Evolutionary conservation across 164 flowering plant genomes (phyloP).

Genomic region (Stephania yunnanensis): DNA sequence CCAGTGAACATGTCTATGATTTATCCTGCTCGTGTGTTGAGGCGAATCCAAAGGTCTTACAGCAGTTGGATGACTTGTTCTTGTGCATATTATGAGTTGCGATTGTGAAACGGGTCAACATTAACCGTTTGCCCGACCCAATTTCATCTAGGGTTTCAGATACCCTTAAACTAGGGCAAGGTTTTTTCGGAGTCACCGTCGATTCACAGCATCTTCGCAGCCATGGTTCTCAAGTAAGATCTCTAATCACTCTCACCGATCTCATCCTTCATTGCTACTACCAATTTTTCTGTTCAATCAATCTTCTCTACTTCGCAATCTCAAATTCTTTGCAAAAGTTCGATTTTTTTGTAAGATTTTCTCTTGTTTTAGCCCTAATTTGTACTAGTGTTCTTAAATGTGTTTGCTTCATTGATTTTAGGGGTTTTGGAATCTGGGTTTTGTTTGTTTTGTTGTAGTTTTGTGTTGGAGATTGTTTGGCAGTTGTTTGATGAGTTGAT

Average conservation of each 20-base stretch:
- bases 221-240: constrained; percentile 10
- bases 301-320: background rate
- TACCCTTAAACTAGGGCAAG: background rate
- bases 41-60: no score
- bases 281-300: background rate
- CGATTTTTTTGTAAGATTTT: background rate
- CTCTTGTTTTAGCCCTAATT: background rate
- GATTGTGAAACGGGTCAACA: no score
- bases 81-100: no score
- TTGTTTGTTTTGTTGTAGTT: background rate
- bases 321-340: background rate
- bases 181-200: background rate
- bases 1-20: no score
- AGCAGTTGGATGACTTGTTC: no score
- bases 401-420: background rate
- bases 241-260: no score
- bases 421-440: background rate
- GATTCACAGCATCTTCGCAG: background rate
- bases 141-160: no score
- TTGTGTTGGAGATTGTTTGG: background rate
- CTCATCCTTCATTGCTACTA: background rate
- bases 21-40: no score
- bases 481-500: background rate
- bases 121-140: no score
- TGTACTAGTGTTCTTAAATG: background rate